phyloP scores from a whole-genome alignment of 164 flowering plant species.

The Hamamelis virginiana region DNA sequence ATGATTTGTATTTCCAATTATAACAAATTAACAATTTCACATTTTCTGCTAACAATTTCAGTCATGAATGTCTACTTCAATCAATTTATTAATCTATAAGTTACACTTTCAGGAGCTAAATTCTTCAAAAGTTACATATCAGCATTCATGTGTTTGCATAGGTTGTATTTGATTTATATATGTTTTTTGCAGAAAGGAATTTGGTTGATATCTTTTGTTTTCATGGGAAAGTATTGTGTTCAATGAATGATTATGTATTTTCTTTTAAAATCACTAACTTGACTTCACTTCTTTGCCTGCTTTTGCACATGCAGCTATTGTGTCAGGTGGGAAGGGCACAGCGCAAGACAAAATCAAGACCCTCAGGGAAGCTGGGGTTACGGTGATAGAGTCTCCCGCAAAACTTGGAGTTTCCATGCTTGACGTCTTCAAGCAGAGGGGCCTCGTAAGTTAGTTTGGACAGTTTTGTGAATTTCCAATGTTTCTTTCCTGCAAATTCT shows the following conservation, averaged over 20 bases:
- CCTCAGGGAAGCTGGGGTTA: conserved; percentile 86
- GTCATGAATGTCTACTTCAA: too few relatives aligned
- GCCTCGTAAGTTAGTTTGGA: conserved; percentile 47
- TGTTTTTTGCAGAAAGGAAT: too few relatives aligned
- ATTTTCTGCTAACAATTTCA: too few relatives aligned
- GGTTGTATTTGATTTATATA: background rate
- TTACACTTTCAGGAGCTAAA: background rate
- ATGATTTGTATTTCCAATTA: too few relatives aligned
- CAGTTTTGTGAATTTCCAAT: background rate
- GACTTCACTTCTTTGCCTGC: background rate
- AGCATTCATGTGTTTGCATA: background rate
- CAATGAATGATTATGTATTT: too few relatives aligned
- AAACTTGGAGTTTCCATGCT: conserved; percentile 87
- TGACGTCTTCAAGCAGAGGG: conserved; percentile 81
- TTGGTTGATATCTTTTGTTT: background rate
- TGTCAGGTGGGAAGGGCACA: conserved; percentile 98
- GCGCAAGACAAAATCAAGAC: conserved; percentile 97
- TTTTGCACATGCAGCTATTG: conserved; percentile 66
- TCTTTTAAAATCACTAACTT: background rate
- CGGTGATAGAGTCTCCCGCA: conserved; percentile 96
- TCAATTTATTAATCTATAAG: too few relatives aligned
- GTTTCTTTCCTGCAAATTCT: background rate
- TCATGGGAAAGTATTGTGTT: background rate
- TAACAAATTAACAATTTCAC: too few relatives aligned
- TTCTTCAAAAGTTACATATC: background rate